A percentile compares a stretch with the other conserved stretches of the same genome.
phyloP scores from a whole-genome alignment of 345 rosid genomes.

The Turnera subulata region DNA sequence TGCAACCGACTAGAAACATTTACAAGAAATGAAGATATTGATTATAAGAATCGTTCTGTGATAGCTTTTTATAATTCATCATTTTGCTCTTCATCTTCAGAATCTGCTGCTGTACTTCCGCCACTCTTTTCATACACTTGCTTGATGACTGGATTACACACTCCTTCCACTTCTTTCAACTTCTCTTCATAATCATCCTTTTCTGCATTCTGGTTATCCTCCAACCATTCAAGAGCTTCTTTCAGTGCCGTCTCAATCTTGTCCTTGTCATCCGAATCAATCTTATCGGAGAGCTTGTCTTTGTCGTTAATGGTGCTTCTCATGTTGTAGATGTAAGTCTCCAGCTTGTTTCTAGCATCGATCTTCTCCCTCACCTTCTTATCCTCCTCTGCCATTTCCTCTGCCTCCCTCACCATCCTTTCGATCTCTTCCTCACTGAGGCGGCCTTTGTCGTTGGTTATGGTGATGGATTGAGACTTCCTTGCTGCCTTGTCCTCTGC shows the following conservation, averaged over 20 bases:
- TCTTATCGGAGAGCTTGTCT: constrained; percentile 40
- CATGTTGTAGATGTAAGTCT: constrained; percentile 48
- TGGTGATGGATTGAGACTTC: constrained; percentile 42
- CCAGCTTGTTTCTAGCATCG: constrained; percentile 53
- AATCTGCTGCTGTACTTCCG: constrained; percentile 20
- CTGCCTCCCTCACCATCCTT: constrained; percentile 54
- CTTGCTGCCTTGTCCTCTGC: constrained; percentile 55
- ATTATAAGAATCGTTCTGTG: too few species aligned
- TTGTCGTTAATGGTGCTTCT: constrained; percentile 35
- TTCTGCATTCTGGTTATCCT: constrained; percentile 47
- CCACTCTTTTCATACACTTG: constrained; percentile 42
- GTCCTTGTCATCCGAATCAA: constrained; percentile 47
- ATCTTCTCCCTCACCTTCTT: constrained; percentile 39
- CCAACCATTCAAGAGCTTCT: constrained; percentile 57
- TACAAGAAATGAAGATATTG: too few species aligned
- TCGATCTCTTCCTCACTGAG: constrained; percentile 56
- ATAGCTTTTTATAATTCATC: constrained; percentile 59
- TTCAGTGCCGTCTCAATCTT: constrained; percentile 37
- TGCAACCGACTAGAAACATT: too few species aligned
- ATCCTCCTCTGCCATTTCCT: constrained; percentile 53
- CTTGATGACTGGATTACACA: constrained; percentile 48
- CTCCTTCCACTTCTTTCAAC: constrained; percentile 48
- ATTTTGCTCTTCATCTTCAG: constrained; percentile 27
- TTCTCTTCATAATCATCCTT: constrained; percentile 55
- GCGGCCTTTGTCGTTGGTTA: constrained; percentile 48